Percentiles rank a stretch among this genome's conserved stretches.
phyloP scores from a whole-genome alignment of 2,329 filamentous ascomycete genomes.

The Arthrobotrys megalospora region DNA sequence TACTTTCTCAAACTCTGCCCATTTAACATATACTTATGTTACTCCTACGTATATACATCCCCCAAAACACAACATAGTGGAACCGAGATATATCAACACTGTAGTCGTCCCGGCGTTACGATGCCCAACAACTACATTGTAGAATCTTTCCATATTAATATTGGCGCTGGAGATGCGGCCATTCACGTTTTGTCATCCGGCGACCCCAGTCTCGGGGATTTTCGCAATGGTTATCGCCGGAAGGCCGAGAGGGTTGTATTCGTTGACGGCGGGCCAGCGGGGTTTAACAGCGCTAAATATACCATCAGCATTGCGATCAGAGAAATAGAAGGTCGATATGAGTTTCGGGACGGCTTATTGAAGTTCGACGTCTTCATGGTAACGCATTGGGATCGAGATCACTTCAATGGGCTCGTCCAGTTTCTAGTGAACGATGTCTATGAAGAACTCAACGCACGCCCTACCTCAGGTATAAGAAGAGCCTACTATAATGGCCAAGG shows the following conservation, averaged over 20 bases:
- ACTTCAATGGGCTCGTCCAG: constrained; percentile 35
- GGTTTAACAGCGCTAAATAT: not conserved
- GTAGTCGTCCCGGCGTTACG: not conserved
- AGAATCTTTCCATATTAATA: constrained; percentile 46
- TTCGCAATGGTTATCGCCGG: not conserved
- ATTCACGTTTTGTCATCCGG: constrained; percentile 43
- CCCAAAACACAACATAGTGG: no score
- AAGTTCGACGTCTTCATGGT: constrained; percentile 46
- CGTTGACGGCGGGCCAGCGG: constrained; percentile 45
- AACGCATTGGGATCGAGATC: constrained; percentile 60
- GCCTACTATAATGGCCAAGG: no score
- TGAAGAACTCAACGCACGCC: no score
- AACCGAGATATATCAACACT: not conserved
- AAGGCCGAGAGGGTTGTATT: constrained; percentile 30
- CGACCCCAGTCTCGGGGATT: no score
- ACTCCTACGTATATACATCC: no score
- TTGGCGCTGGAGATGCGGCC: constrained; percentile 47
- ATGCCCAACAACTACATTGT: constrained; percentile 14
- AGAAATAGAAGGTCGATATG: not conserved
- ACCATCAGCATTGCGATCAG: not conserved
- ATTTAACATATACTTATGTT: no score
- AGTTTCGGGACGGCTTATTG: not conserved
- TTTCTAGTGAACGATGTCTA: not conserved
- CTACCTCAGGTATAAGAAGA: no score
- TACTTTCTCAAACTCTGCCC: no score